Percentiles rank a stretch among this genome's conserved stretches.
These are phyloP conservation scores for Citrus hindsii DNA, from an alignment of 345 rosid genomes.

Conservation along the genomic window DNA sequence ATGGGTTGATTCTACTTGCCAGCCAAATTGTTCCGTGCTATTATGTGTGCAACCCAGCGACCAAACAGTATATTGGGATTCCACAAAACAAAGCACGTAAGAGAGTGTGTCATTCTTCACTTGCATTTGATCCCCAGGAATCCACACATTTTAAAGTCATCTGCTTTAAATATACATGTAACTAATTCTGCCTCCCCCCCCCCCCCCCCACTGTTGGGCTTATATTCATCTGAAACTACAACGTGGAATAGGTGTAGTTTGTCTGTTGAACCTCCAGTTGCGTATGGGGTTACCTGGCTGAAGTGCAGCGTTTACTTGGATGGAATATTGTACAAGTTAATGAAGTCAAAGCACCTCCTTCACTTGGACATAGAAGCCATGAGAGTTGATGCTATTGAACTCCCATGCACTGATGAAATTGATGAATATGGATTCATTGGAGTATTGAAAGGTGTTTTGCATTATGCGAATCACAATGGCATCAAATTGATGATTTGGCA, in stretches of 20 bases:
- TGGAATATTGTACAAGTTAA: not conserved
- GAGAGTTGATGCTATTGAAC: not conserved
- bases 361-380: not conserved
- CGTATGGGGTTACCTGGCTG: not conserved
- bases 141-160: not conserved
- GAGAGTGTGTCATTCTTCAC: not conserved
- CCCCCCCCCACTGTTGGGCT: not conserved
- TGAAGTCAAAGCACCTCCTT: not conserved
- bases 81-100: not conserved
- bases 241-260: not conserved
- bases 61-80: not conserved
- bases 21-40: not conserved
- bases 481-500: not conserved
- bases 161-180: not conserved
- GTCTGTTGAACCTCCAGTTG: not conserved
- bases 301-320: not conserved
- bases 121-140: not conserved
- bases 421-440: not conserved
- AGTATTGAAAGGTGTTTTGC: not conserved
- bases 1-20: constrained; percentile 12
- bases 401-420: not conserved
- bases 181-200: not conserved
- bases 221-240: constrained; percentile 2
- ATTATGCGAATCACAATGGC: not conserved
- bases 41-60: constrained; percentile 9